Evolutionary conservation across 1,139 yeast species (phyloP), one percentile per base, ranked within the genome.

Genomic region (Sugiyamaella paludigena): DNA sequence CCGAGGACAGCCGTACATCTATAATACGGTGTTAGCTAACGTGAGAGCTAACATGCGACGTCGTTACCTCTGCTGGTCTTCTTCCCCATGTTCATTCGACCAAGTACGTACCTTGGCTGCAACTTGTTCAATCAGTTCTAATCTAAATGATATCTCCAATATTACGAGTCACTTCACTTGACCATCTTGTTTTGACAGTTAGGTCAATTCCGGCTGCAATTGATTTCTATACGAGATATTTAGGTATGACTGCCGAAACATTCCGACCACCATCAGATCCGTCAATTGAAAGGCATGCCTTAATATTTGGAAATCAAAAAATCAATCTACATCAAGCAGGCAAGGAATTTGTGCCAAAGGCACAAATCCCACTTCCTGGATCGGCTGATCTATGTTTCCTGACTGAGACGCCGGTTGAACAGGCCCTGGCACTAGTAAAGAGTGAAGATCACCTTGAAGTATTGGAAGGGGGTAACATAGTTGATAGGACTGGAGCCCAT

Each of bases 341-440:
- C n/a, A 35, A 8, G n/a, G 45, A 41, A 37, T 41, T 41, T 26
- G 45, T 34, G 16, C 45, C 45, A 19, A 41, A 41, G 30, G 45
- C 45, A 19, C 11, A 10, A 10, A 19, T 7, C 2, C 12, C 45
- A 13, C 7, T 10, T 9, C 40, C 41, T 10, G 45, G 45, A 11
- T 36, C 45, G 2, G 42, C 42, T 2, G 45, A 35, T 26, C 10
- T 41, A n/a, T 41, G 45, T 24, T 16, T 41, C 29, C 13, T 41
- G 29, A 35, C 42, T 34, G 40, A 24, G 11, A 24, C 11, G 10
- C 41, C 45, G 15, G 11, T 41, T 8, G 30, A 41, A n/a, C 30
- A 41, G 10, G 26, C 34, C 11, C 41, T 26, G 28, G 42, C 42
- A n/a, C 42, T 34, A 30, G 24, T 16, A 4, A 41, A 41, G 45